These are phyloP conservation scores for Candida glucosophila DNA, from an alignment of 1,139 yeast genomes.

Conservation along the genomic window DNA sequence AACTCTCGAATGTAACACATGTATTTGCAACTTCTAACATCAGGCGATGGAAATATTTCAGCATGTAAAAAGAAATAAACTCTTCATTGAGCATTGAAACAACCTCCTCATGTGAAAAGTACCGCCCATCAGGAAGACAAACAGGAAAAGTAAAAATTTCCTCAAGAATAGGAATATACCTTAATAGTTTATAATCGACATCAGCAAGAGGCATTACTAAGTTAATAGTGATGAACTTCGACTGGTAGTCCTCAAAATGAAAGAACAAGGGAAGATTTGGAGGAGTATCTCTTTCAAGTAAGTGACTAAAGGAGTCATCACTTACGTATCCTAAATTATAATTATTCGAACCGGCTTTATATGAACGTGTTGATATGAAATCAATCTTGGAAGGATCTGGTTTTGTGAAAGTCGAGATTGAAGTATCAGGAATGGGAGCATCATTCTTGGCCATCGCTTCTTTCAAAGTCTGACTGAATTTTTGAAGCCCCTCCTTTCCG, in stretches of 20 bases:
- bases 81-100: constrained; percentile 67
- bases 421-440: constrained; percentile 60
- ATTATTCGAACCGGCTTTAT: constrained; percentile 36
- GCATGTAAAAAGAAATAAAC: constrained; percentile 50
- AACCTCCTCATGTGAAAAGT: constrained; percentile 64
- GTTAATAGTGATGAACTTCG: constrained; percentile 72
- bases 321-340: constrained; percentile 10
- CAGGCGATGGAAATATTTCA: constrained; percentile 51
- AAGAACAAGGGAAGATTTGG: constrained; percentile 55
- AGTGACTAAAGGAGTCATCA: constrained; percentile 19
- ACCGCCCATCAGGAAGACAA: constrained; percentile 49
- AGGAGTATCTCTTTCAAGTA: constrained; percentile 32
- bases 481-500: constrained; percentile 54
- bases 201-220: constrained; percentile 55
- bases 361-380: constrained; percentile 64
- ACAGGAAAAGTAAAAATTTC: constrained; percentile 67
- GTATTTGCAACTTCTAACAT: constrained; percentile 60
- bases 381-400: constrained; percentile 73
- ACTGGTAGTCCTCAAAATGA: constrained; percentile 72
- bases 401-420: constrained; percentile 50
- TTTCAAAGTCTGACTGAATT: constrained; percentile 42
- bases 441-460: constrained; percentile 65
- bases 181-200: constrained; percentile 51
- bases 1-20: constrained; percentile 51
- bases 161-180: constrained; percentile 60